These are phyloP conservation scores for Silene uniflora DNA, from an alignment of 148 eudicot genomes.

Conservation along the genomic window DNA sequence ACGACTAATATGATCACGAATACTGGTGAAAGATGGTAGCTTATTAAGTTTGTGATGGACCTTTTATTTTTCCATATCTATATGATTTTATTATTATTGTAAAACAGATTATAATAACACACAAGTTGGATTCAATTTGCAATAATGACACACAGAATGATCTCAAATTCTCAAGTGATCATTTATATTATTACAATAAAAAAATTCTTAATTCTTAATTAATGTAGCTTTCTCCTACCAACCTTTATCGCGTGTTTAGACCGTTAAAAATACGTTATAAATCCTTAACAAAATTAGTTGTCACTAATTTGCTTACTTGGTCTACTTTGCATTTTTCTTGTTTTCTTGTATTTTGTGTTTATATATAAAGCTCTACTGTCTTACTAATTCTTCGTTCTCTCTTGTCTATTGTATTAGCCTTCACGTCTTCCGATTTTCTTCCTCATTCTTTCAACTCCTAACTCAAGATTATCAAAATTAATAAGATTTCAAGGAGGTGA, in stretches of 20 bases:
- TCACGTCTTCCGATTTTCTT: constrained; percentile 7
- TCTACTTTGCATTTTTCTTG: constrained; percentile 1
- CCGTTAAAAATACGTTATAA: neutral
- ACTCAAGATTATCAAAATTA: neutral
- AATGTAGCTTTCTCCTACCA: neutral
- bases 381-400: constrained; percentile 13
- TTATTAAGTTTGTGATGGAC: no score
- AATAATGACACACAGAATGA: neutral
- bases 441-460: neutral
- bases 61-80: neutral
- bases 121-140: neutral
- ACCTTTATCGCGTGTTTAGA: neutral
- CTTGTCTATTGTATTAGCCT: neutral
- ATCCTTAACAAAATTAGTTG: neutral
- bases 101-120: neutral
- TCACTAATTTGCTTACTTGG: constrained; percentile 7
- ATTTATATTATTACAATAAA: no score
- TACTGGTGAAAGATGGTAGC: no score
- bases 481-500: no score
- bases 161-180: neutral
- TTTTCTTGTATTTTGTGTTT: neutral
- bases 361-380: constrained; percentile 4
- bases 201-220: no score
- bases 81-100: no score
- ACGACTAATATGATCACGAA: no score